Evolutionary conservation across 2,329 filamentous ascomycete species (phyloP).

Genomic region (Aspergillus piperis): DNA sequence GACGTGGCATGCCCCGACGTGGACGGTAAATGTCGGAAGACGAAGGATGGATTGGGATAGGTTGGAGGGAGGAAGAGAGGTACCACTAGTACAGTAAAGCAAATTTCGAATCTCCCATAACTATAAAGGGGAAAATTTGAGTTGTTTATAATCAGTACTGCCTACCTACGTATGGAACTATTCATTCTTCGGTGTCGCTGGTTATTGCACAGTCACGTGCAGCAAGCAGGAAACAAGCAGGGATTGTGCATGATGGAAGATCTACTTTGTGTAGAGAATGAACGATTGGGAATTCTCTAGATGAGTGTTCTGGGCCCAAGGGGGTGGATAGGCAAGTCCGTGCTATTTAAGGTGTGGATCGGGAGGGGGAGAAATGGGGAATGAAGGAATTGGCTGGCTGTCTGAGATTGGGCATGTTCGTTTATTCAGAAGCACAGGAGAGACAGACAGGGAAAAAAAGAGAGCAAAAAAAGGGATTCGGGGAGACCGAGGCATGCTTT

Average conservation of each 20-base stretch:
- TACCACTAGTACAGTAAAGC: constrained; percentile 12
- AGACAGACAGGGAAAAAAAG: no score
- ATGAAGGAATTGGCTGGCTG: background rate
- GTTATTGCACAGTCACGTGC: background rate
- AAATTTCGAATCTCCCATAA: no score
- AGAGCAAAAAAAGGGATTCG: background rate
- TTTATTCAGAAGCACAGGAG: no score
- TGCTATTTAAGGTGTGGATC: background rate
- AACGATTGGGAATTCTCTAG: background rate
- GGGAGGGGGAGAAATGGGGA: background rate
- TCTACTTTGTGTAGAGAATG: background rate
- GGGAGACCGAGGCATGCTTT: background rate
- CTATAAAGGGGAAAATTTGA: no score
- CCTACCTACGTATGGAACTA: background rate
- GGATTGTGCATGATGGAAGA: background rate
- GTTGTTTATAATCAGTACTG: no score
- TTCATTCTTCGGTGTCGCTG: background rate
- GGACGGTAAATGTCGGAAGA: constrained; percentile 26
- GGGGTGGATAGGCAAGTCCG: background rate
- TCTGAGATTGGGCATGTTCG: background rate
- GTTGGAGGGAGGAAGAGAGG: constrained; percentile 16
- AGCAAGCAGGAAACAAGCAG: background rate
- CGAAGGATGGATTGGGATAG: constrained; percentile 11
- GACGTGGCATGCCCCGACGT: constrained; percentile 76
- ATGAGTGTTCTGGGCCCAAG: background rate